A percentile compares a stretch with the other conserved stretches of the same genome.
These are phyloP conservation scores for Colletotrichum paranaense DNA, from an alignment of 2,329 filamentous ascomycete species.

Conservation along the genomic window DNA sequence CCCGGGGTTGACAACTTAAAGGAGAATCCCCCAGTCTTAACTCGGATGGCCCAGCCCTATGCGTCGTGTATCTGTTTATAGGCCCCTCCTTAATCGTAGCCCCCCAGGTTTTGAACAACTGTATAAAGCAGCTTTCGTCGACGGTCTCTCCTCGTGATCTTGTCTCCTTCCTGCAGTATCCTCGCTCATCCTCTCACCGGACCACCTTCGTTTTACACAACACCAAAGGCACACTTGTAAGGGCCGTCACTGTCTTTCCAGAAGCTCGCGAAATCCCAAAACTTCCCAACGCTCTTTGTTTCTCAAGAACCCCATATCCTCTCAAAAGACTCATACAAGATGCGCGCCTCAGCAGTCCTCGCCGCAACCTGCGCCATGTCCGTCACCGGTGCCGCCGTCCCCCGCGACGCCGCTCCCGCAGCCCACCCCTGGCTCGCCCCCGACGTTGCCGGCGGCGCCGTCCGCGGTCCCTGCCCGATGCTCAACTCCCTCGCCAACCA, in stretches of 20 bases:
- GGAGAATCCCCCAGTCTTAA: neutral
- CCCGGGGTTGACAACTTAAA: neutral
- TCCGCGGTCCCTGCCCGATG: slow-evolving; percentile 46
- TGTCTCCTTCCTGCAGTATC: neutral
- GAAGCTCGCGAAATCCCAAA: neutral
- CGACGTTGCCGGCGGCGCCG: slow-evolving; percentile 47
- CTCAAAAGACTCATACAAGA: neutral
- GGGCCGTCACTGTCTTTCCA: neutral
- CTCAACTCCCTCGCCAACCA: slow-evolving; percentile 40
- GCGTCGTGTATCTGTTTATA: neutral
- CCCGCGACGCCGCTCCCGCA: slow-evolving; percentile 11
- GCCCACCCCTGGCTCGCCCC: slow-evolving; percentile 21
- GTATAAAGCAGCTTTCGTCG: neutral
- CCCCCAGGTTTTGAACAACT: neutral
- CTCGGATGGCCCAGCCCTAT: neutral
- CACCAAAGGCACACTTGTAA: neutral
- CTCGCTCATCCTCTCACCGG: neutral
- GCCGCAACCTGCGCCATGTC: slow-evolving; percentile 15
- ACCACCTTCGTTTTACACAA: neutral
- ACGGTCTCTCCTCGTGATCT: neutral
- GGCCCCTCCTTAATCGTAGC: neutral
- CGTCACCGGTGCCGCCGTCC: neutral
- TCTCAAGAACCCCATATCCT: neutral
- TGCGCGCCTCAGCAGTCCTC: slow-evolving; percentile 29
- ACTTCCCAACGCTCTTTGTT: neutral